These are phyloP conservation scores for Silene coronaria DNA, from an alignment of 179 eudicot species.

Conservation along the genomic window DNA sequence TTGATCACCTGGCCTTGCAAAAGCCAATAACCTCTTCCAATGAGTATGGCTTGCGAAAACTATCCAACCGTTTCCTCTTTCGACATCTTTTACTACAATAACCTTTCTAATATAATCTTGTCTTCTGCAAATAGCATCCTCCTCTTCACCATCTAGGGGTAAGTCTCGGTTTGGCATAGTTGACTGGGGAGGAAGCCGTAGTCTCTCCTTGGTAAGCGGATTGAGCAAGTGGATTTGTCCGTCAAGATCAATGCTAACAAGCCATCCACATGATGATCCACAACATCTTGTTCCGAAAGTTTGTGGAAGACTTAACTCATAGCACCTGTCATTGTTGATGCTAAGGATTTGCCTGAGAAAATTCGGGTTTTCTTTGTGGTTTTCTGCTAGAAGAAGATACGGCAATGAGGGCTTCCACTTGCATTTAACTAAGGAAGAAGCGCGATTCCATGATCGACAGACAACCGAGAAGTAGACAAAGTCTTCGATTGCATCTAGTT, in stretches of 20 bases:
- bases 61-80: background rate
- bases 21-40: background rate
- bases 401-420: background rate
- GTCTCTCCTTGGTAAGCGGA: background rate
- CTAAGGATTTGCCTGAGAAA: background rate
- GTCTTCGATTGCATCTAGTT: background rate
- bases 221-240: background rate
- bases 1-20: slow-evolving; percentile 8
- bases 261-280: background rate
- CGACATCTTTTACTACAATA: background rate
- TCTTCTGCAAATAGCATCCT: background rate
- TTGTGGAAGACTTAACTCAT: background rate
- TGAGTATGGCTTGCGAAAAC: background rate
- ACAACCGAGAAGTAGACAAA: slow-evolving; percentile 10
- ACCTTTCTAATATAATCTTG: background rate
- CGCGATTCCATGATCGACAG: slow-evolving; percentile 20
- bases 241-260: background rate
- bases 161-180: background rate
- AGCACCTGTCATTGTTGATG: background rate
- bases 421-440: background rate
- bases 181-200: background rate
- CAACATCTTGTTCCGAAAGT: background rate
- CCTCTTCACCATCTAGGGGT: background rate
- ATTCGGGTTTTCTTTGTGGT: background rate
- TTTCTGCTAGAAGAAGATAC: slow-evolving; percentile 3